phyloP scores from a whole-genome alignment of 2,329 filamentous ascomycete species.

The Colletotrichum chrysophilum region DNA sequence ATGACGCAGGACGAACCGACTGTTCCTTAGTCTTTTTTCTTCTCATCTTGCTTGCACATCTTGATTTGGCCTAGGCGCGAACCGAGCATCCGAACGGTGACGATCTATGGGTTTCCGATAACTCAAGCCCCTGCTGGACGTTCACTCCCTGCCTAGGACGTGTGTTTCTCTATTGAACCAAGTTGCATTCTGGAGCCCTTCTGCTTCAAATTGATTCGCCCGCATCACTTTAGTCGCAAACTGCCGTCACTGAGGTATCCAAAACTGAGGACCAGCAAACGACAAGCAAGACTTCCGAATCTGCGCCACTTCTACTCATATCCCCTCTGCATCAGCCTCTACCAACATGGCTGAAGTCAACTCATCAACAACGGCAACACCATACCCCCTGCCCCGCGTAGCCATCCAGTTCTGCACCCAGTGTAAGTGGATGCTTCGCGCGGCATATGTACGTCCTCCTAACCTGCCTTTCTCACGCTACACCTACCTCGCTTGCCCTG shows the following conservation, averaged over 20 bases:
- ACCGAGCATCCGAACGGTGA: background rate
- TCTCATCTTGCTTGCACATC: background rate
- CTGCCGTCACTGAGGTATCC: background rate
- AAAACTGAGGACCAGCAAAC: background rate
- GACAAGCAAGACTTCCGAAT: background rate
- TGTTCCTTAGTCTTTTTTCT: background rate
- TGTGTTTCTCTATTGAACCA: background rate
- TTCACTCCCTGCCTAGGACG: background rate
- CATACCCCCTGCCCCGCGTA: slow-evolving; percentile 67
- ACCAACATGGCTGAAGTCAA: background rate
- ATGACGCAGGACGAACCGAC: background rate
- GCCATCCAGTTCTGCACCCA: slow-evolving; percentile 94
- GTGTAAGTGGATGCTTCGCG: slow-evolving; percentile 89
- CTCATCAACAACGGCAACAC: background rate
- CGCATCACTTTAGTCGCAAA: background rate
- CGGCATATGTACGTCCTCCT: slow-evolving; percentile 74
- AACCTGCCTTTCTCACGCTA: background rate
- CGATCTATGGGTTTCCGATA: background rate
- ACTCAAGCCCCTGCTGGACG: background rate
- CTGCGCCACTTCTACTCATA: background rate
- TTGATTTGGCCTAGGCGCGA: background rate
- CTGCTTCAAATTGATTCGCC: background rate
- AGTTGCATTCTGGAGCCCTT: background rate
- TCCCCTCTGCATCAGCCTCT: background rate
- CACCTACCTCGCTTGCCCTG: background rate